phyloP scores from a whole-genome alignment of 2,329 filamentous ascomycete species.

The Ciborinia camelliae region DNA sequence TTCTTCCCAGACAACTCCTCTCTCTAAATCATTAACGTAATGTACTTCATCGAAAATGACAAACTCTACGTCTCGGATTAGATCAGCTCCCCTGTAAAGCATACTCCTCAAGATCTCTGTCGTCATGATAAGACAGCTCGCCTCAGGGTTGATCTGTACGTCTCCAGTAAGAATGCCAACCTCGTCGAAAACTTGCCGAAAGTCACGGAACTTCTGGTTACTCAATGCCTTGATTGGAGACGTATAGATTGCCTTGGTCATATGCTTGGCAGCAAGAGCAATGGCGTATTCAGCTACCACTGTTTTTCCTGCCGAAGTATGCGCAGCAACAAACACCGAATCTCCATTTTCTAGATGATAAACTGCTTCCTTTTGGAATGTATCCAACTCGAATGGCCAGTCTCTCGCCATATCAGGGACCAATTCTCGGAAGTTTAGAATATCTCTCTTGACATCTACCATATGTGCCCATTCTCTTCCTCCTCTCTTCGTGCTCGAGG shows the following conservation, averaged over 20 bases:
- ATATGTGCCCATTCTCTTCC: conserved; percentile 96
- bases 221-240: conserved; percentile 97
- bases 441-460: conserved; percentile 90
- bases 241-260: conserved; percentile 99
- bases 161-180: conserved; percentile 96
- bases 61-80: conserved; percentile 96
- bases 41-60: conserved; percentile 99
- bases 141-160: conserved; percentile 96
- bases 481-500: conserved; percentile 67
- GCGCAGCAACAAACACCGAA: conserved; percentile 95
- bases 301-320: conserved; percentile 96
- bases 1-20: conserved; percentile 98
- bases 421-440: conserved; percentile 88
- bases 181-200: conserved; percentile 84
- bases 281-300: conserved; percentile 98
- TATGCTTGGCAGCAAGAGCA: conserved; percentile 91
- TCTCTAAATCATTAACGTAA: conserved; percentile 94
- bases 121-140: conserved; percentile 98
- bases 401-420: conserved; percentile 95
- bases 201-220: conserved; percentile 98
- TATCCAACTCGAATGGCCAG: conserved; percentile 97
- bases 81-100: conserved; percentile 92
- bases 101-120: conserved; percentile 97
- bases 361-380: conserved; percentile 96
- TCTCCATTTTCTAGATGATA: conserved; percentile 96